Evolutionary conservation across 2,329 filamentous ascomycete species (phyloP), one percentile per base, ranked within the genome.

Genomic region (Xylariaceae sp.): DNA sequence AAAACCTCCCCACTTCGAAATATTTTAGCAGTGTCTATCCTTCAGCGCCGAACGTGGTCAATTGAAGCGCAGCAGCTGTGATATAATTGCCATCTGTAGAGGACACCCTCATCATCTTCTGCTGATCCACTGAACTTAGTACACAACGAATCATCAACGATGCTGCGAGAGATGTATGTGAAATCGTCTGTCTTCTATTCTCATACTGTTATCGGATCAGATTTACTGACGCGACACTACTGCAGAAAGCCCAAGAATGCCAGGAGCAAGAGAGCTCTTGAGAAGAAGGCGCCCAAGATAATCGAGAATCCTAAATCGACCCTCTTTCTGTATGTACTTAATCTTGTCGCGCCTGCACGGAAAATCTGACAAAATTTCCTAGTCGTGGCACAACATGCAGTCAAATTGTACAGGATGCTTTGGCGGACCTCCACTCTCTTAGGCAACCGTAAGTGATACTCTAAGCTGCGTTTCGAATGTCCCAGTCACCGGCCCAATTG

Each of bases 241-340:
- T n/a, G 6, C 1, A 84, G 81, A 70, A 84, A 84, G 74, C 82
- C 82, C 62, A 78, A 80, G 59, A 85, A 83, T 75, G 92, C 93
- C 65, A 92, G 94, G 79, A 94, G 92, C 53, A 96, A 96, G 81
- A 88, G 94, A 66, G 92, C 91, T 61, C 86, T 97, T 70, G 94
- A 96, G 72, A 93, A 95, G 76, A 89, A 90, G 68, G 92, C 91
- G 68, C 91, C 94, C 53, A 96, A 97, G 74, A 79, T 85, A 63
- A 77, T 89, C 73, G 94, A 99, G 77, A 94, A 95, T 74, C 85
- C 92, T 57, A 97, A 96, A 76, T 89, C 83, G 26, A 89, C 90
- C 55, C 87, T 99, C 63, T 89, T 99, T 73, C 85, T 99, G 60
- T 67, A 57, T n/a, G 63, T 46, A 15, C n/a, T 15, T 32, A 23